phyloP scores from a whole-genome alignment of 768 basidiomycete genomes.

The Paxillus ammoniavirescens region DNA sequence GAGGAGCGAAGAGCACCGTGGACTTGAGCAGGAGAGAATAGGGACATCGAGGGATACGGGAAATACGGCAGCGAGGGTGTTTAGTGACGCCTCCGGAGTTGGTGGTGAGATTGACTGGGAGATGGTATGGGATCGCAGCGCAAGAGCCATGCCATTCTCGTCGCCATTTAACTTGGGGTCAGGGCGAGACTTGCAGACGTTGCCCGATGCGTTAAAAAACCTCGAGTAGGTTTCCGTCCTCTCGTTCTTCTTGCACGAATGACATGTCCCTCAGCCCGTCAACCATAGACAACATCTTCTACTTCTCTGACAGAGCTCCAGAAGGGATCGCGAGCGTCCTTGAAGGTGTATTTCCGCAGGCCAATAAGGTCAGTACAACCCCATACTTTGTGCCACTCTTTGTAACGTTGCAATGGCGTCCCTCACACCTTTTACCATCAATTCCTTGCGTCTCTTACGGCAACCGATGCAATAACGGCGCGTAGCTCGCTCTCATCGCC shows the following conservation, averaged over 20 bases:
- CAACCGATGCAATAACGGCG: neutral
- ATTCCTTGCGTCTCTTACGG: too few relatives aligned
- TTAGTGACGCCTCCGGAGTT: conserved; percentile 2
- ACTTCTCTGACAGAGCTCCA: conserved; percentile 56
- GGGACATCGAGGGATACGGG: neutral
- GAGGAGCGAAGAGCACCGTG: conserved; percentile 8
- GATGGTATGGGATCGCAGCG: conserved; percentile 44
- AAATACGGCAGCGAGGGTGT: conserved; percentile 1
- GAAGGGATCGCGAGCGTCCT: conserved; percentile 54
- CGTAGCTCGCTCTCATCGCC: conserved; percentile 63
- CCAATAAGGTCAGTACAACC: conserved; percentile 46
- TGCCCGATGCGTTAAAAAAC: conserved; percentile 40
- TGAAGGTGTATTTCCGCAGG: conserved; percentile 36
- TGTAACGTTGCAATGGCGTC: neutral
- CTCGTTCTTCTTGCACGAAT: neutral
- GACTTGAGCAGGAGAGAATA: neutral
- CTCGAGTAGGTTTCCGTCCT: conserved; percentile 24
- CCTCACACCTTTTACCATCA: neutral
- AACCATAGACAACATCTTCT: conserved; percentile 37
- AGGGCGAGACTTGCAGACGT: neutral
- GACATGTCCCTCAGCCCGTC: conserved; percentile 13
- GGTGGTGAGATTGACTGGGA: conserved; percentile 44
- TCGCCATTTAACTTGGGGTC: conserved; percentile 2
- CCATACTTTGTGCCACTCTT: neutral
- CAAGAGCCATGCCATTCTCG: conserved; percentile 1